A percentile compares a stretch with the other conserved stretches of the same genome.
Evolutionary conservation across 2,329 filamentous ascomycete species (phyloP).

Genomic region (Arachnopeziza araneosa): DNA sequence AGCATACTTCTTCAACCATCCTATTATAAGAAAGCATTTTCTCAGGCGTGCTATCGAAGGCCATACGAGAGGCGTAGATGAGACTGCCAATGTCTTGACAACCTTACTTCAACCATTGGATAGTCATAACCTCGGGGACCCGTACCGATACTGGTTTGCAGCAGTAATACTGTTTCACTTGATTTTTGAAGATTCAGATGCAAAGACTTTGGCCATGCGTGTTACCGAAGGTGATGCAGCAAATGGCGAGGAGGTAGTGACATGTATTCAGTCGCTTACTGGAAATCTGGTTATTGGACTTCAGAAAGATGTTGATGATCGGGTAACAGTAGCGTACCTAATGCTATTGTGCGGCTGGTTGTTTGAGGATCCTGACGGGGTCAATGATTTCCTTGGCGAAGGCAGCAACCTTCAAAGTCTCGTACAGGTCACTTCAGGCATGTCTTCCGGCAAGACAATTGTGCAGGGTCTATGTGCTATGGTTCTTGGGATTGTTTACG

Average conservation of each 20-base stretch:
- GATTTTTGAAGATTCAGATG: slow-evolving; percentile 70
- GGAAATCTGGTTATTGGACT: slow-evolving; percentile 80
- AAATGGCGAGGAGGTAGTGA: slow-evolving; percentile 90
- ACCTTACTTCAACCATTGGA: slow-evolving; percentile 67
- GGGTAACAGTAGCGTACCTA: slow-evolving; percentile 76
- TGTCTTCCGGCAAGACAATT: slow-evolving; percentile 54
- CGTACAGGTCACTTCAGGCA: slow-evolving; percentile 63
- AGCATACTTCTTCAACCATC: slow-evolving; percentile 81
- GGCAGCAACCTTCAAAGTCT: slow-evolving; percentile 88
- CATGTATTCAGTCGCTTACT: slow-evolving; percentile 82
- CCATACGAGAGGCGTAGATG: slow-evolving; percentile 69
- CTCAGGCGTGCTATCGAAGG: slow-evolving; percentile 84
- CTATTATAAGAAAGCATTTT: slow-evolving; percentile 79
- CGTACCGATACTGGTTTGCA: slow-evolving; percentile 87
- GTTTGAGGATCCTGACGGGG: slow-evolving; percentile 84
- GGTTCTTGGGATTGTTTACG: slow-evolving; percentile 83
- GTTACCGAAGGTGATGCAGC: slow-evolving; percentile 86
- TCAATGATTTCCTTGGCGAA: slow-evolving; percentile 89
- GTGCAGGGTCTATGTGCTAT: slow-evolving; percentile 79
- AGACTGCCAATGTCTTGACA: slow-evolving; percentile 82
- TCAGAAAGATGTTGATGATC: slow-evolving; percentile 69
- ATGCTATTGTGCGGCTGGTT: slow-evolving; percentile 88
- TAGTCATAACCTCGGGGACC: slow-evolving; percentile 61
- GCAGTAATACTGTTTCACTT: slow-evolving; percentile 82
- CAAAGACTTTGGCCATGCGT: slow-evolving; percentile 72